These are phyloP conservation scores for Fennellomyces sp. DNA, from an alignment of 371 early-diverging fungal genomes.

Conservation along the genomic window DNA sequence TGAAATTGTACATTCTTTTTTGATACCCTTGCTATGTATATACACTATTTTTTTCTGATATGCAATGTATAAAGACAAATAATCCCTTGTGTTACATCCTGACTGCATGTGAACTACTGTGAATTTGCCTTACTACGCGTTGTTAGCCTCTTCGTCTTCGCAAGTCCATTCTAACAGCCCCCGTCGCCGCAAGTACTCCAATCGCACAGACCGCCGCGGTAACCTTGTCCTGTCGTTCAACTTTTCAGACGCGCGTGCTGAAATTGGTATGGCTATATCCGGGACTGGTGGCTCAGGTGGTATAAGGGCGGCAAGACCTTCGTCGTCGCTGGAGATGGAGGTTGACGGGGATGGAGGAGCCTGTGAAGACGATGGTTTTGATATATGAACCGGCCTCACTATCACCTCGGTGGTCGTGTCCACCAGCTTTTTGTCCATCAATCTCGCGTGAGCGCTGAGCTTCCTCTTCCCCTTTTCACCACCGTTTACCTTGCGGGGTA, in stretches of 20 bases:
- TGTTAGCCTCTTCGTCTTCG: neutral
- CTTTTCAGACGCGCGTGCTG: too few species aligned
- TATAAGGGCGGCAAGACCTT: neutral
- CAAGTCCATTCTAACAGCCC: neutral
- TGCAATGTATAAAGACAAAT: too few species aligned
- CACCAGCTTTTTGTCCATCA: neutral
- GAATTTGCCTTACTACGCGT: too few species aligned
- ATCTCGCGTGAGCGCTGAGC: neutral
- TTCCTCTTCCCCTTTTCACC: neutral
- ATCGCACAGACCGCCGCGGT: neutral
- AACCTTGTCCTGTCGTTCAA: neutral
- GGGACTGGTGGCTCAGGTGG: too few species aligned
- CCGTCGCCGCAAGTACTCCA: neutral
- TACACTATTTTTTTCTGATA: too few species aligned
- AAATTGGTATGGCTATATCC: neutral
- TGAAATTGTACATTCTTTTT: too few species aligned
- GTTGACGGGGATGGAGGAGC: neutral
- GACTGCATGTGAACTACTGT: too few species aligned
- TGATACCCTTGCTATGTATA: too few species aligned
- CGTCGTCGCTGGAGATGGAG: neutral
- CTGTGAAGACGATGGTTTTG: neutral
- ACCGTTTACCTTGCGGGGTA: neutral
- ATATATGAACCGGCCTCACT: too few species aligned
- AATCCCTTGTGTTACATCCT: too few species aligned
- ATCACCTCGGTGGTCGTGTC: neutral